Evolutionary conservation across 352 stramenopile species (phyloP), one percentile per base, ranked within the genome.

Genomic region (Phytophthora sojae): DNA sequence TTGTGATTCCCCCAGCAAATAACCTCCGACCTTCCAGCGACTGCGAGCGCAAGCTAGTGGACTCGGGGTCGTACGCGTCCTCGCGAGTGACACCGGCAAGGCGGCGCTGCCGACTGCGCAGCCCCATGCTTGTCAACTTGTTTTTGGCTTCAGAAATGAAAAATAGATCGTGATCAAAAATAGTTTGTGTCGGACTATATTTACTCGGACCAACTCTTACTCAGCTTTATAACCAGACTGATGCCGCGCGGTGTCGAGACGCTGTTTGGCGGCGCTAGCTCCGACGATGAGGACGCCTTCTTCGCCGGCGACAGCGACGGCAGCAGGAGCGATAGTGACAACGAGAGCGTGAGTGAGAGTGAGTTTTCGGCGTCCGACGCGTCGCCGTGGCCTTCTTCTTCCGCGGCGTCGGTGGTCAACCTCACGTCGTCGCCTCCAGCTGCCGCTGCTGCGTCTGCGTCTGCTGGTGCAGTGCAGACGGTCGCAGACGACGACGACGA

Each of bases 101-200:
- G 30, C 78, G 80, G 44, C 82, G 80, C 57, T 88, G 76, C 30
- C 82, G 71, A 52, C 80, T 88, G 1, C 82, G 77, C 1, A 90
- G 74, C 7, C 80, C 80, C 82, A 90, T 89, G 61, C 30, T 57
- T 44, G 45, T 47, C 5, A n/a, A 6, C 14, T n/a, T n/a, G n/a
- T n/a, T n/a, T n/a, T n/a, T n/a, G n/a, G n/a, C n/a, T 47, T 47
- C 39, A 47, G 14, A 47, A 47, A 19, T 47, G 39, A 4, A 4
- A 17, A 47, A 47, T n/a, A 15, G 39, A 6, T 47, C 15, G 2
- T 47, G 39, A 6, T 4, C 14, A 47, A 19, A 44, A 17, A 19
- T 17, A 47, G 15, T 39, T 39, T 39, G 32, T 9, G 7, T 39
- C 1, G 9, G 11, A 39, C 32, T 39, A 15, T 14, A 39, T 39